phyloP scores from a whole-genome alignment of 1,139 yeast genomes.

The Casaregolazyma suthepensis region DNA sequence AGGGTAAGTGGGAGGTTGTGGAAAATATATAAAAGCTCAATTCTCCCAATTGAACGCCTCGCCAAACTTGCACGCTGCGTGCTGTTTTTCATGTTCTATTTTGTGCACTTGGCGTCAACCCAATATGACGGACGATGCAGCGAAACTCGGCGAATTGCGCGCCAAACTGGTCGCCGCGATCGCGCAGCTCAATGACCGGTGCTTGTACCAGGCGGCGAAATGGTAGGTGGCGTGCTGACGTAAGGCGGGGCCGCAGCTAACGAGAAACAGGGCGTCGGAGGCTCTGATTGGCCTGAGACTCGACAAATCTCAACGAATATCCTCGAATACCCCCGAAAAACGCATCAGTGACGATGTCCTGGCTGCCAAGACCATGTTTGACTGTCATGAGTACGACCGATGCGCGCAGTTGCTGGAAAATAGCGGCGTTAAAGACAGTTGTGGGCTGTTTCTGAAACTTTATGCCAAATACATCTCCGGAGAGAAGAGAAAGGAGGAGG shows the following conservation, averaged over 20 bases:
- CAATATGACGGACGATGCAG: background rate
- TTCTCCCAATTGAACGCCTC: background rate
- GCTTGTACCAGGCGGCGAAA: slow-evolving; percentile 64
- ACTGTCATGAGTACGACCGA: slow-evolving; percentile 79
- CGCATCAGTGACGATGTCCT: slow-evolving; percentile 19
- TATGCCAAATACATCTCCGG: slow-evolving; percentile 68
- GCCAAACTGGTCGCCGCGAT: slow-evolving; percentile 37
- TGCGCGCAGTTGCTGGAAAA: slow-evolving; percentile 56
- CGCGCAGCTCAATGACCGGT: slow-evolving; percentile 39
- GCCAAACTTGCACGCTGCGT: background rate
- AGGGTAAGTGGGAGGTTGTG: background rate
- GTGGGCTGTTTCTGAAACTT: slow-evolving; percentile 57
- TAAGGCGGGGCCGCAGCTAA: background rate
- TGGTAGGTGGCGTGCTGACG: slow-evolving; percentile 42
- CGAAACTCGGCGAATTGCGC: slow-evolving; percentile 23
- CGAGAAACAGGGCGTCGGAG: slow-evolving; percentile 47
- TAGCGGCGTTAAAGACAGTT: slow-evolving; percentile 37
- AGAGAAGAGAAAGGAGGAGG: slow-evolving; percentile 69
- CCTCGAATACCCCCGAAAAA: slow-evolving; percentile 5
- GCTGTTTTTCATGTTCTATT: background rate
- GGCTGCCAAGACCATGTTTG: slow-evolving; percentile 71
- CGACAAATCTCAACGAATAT: slow-evolving; percentile 14
- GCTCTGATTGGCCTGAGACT: slow-evolving; percentile 51
- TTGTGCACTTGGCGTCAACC: background rate
- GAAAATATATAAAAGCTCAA: no score